Conservation (phyloP, 1,139 yeast species). For the Ogataea hybrid region DNA sequence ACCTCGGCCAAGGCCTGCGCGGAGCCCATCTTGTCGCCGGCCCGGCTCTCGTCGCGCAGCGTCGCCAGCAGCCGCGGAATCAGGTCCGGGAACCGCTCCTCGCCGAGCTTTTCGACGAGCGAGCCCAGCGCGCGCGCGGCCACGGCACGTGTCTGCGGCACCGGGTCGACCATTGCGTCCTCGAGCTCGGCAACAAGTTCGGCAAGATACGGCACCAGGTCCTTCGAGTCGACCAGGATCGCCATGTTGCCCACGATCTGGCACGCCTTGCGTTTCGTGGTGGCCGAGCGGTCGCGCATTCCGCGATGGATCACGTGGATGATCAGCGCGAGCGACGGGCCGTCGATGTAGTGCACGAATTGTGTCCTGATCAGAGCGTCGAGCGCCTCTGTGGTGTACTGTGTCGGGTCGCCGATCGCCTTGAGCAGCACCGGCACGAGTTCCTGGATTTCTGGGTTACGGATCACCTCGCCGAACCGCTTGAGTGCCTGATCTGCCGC, state of each 20-base stretch:
- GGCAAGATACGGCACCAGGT: conserved; percentile 78
- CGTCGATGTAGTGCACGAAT: conserved; percentile 96
- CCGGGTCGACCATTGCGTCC: conserved; percentile 97
- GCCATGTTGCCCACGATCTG: conserved; percentile 99
- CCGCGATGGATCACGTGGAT: conserved; percentile 96
- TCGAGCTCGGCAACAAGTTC: conserved; percentile 80
- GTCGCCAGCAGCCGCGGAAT: conserved; percentile 78
- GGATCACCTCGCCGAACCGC: conserved; percentile 93
- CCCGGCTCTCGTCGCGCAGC: conserved; percentile 72
- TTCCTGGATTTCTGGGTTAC: conserved; percentile 94
- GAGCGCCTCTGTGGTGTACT: conserved; percentile 81
- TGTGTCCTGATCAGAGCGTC: conserved; percentile 86
- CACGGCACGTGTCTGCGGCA: conserved; percentile 94
- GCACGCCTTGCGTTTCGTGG: conserved; percentile 90
- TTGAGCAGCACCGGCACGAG: conserved; percentile 85
- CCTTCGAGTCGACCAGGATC: conserved; percentile 84
- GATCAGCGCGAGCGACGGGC: conserved; percentile 93
- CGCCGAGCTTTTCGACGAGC: conserved; percentile 93
- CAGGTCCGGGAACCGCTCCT: conserved; percentile 90
- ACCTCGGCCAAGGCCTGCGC: too few relatives aligned
- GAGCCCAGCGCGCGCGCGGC: conserved; percentile 98
- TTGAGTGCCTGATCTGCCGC: conserved; percentile 90
- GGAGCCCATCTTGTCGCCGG: conserved; percentile 93
- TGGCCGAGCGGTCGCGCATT: conserved; percentile 89
- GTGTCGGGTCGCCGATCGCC: conserved; percentile 96